Evolutionary conservation across 495 filamentous ascomycete species (phyloP), one percentile per base, ranked within the genome.

Genomic region (Trichoderma orchidacearum): DNA sequence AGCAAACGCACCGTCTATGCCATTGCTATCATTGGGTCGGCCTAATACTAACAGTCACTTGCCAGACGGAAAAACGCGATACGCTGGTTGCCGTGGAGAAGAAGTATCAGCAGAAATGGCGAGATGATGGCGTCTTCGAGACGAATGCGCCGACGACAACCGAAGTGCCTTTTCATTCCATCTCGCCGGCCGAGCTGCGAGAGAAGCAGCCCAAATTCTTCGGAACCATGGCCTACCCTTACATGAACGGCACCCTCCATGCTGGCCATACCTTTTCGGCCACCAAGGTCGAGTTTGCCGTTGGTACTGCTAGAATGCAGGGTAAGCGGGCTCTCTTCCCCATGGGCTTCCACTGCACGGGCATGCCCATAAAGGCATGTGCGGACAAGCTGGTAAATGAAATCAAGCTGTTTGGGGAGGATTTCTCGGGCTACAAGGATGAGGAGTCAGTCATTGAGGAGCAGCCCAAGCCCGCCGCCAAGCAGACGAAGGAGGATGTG

Each of bases 301-400:
- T 84, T 35, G 88, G 91, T 32, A 86, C 85, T 60, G 83, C 85
- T 35, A 75, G 92, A 34, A 91, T 96, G 90, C 81, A 93, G 69
- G 93, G 93, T 59, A 89, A 89, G 73, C 76, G 85, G 48, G 77
- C 82, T 57, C 75, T 97, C 45, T 96, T 92, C 70, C 93, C 93
- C 54, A 81, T 88, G 51, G 94, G 93, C 13, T 97, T 87, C 72
- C 93, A 98, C 73, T 94, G 89, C 72, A 96, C 94, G 0, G 93
- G 93, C 66, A 92, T 98, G 83, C 90, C 93, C 4, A 97, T 98
- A 73, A 96, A 96, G 69, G 90, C 93, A 4, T 95, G 87, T 65
- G 92, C 93, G 27, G 93, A 98, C 72, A 97, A 96, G 72, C 82
- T 98, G 32, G 76, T 78, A 50, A 85, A 92, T 55, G 94, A 98